These are phyloP conservation scores for Hypoxylon subgilvum DNA, from an alignment of 495 filamentous ascomycete genomes.

Conservation along the genomic window DNA sequence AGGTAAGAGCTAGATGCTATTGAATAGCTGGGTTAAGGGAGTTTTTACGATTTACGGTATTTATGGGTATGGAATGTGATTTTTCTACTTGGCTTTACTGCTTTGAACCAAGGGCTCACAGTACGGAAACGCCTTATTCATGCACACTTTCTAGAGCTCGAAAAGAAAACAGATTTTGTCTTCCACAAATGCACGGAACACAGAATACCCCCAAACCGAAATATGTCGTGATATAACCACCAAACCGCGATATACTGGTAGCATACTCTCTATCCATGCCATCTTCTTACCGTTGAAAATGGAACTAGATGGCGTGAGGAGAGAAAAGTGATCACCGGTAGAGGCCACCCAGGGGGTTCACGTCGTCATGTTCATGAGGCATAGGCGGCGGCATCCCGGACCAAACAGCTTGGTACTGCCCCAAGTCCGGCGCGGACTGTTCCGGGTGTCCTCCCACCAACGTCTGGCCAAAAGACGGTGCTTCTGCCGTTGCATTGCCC, in stretches of 20 bases:
- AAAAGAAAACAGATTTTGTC: background rate
- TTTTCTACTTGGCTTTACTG: too few relatives aligned
- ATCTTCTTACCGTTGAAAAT: background rate
- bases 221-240: background rate
- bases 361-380: conserved; percentile 12
- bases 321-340: conserved; percentile 13
- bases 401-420: conserved; percentile 25
- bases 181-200: background rate
- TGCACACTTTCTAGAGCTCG: too few relatives aligned
- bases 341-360: conserved; percentile 17
- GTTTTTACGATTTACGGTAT: too few relatives aligned
- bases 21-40: too few relatives aligned
- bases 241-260: conserved; percentile 5
- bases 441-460: conserved; percentile 12
- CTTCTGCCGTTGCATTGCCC: conserved; percentile 19
- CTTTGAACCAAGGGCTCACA: too few relatives aligned
- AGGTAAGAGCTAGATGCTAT: too few relatives aligned
- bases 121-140: too few relatives aligned
- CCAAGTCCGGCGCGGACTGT: conserved; percentile 9
- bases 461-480: too few relatives aligned
- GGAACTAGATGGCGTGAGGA: background rate
- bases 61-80: too few relatives aligned
- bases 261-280: conserved; percentile 8
- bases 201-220: background rate
- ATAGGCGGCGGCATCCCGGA: conserved; percentile 20